Conservation (phyloP, 106 monocot species). For the Dendrobium officinale region DNA sequence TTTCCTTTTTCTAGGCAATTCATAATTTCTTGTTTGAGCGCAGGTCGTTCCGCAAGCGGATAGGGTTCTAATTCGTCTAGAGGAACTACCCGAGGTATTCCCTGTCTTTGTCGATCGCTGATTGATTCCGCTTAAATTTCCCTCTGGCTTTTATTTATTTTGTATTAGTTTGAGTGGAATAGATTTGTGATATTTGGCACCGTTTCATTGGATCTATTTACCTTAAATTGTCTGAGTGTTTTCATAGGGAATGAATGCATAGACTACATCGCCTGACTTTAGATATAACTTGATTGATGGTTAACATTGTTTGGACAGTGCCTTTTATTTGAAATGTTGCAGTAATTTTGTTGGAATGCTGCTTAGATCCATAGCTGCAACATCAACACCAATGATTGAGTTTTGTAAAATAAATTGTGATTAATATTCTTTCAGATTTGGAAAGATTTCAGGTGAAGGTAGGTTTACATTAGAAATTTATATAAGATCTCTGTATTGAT, state of each 20-base stretch:
- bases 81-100: constrained; percentile 78
- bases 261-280: neutral
- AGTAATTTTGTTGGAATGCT: too few species aligned
- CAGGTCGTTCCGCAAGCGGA: constrained; percentile 93
- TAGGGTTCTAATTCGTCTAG: constrained; percentile 85
- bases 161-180: neutral
- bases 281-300: neutral
- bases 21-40: constrained; percentile 3
- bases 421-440: too few species aligned
- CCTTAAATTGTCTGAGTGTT: neutral
- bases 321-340: too few species aligned
- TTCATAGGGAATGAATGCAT: neutral
- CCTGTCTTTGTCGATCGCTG: neutral
- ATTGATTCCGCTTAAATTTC: neutral
- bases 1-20: neutral
- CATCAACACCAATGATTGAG: too few species aligned
- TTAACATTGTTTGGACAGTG: neutral
- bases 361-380: too few species aligned
- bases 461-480: too few species aligned
- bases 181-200: neutral
- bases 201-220: neutral
- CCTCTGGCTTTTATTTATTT: neutral
- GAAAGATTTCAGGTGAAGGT: too few species aligned
- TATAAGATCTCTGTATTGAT: too few species aligned
- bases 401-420: too few species aligned